Percentiles rank a stretch among this genome's conserved stretches.
These are phyloP conservation scores for Penicillium goetzii DNA, from an alignment of 495 filamentous ascomycete species.

Conservation along the genomic window DNA sequence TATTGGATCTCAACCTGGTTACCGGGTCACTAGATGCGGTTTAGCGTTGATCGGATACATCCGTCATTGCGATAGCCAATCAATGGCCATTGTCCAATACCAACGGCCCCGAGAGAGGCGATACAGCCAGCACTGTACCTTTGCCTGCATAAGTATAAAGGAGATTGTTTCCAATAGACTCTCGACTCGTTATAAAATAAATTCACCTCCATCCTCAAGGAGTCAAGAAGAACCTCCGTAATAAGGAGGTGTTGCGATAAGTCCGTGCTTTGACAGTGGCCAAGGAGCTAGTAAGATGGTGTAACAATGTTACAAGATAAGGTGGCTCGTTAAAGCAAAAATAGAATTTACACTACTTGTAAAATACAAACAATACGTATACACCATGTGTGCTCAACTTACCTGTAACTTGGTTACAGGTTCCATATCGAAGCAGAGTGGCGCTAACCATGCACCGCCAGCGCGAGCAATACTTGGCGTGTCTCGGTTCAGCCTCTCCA, in stretches of 20 bases:
- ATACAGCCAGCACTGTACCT: neutral
- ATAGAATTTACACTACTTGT: slow-evolving; percentile 2
- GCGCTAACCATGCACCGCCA: neutral
- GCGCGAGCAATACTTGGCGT: neutral
- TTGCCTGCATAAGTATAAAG: neutral
- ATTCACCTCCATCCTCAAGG: neutral
- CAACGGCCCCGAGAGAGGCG: neutral
- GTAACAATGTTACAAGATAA: slow-evolving; percentile 9
- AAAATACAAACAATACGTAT: slow-evolving; percentile 2
- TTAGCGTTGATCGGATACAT: slow-evolving; percentile 3
- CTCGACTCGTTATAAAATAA: neutral
- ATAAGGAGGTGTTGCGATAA: neutral
- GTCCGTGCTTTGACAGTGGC: neutral
- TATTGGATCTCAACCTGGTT: neutral
- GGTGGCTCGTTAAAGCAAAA: slow-evolving; percentile 2
- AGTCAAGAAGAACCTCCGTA: neutral
- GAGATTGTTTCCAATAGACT: neutral
- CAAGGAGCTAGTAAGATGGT: slow-evolving; percentile 1
- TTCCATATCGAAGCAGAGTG: neutral
- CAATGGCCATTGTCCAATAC: neutral
- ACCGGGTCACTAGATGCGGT: slow-evolving; percentile 1
- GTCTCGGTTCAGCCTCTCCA: slow-evolving; percentile 7
- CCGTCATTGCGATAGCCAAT: neutral
- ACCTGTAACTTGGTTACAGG: neutral
- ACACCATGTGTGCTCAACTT: neutral